A percentile compares a stretch with the other conserved stretches of the same genome.
Evolutionary conservation across 805 yeast species (phyloP).

Genomic region (Lipomyces sp.): DNA sequence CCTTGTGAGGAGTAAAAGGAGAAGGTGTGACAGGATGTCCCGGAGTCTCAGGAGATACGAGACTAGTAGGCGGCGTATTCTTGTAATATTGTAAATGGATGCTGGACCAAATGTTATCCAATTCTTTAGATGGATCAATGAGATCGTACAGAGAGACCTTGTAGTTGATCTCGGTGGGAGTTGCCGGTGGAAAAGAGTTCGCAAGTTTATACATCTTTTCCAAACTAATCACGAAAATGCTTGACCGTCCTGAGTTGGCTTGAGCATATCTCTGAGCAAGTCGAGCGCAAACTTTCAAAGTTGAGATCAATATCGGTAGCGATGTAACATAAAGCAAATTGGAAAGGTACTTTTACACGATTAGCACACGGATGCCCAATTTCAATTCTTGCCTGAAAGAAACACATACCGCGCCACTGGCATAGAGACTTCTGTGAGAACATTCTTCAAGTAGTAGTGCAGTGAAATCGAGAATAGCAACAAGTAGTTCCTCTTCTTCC

Average conservation of each 20-base stretch:
- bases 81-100: constrained; percentile 42
- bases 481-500: constrained; percentile 54
- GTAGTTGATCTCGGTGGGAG: constrained; percentile 40
- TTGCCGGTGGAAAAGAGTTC: constrained; percentile 52
- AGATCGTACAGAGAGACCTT: constrained; percentile 40
- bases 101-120: constrained; percentile 39
- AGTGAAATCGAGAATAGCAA: constrained; percentile 65
- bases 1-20: constrained; percentile 16
- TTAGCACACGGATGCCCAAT: background rate
- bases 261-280: constrained; percentile 65
- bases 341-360: constrained; percentile 50
- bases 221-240: constrained; percentile 52
- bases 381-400: background rate
- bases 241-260: constrained; percentile 50
- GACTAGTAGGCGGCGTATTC: background rate
- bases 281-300: constrained; percentile 63
- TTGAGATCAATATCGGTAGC: constrained; percentile 60
- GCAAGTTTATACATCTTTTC: constrained; percentile 59
- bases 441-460: constrained; percentile 69
- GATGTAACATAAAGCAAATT: constrained; percentile 64
- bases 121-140: constrained; percentile 36
- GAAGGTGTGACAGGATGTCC: constrained; percentile 16
- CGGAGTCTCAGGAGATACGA: constrained; percentile 13
- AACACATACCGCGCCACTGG: constrained; percentile 29
- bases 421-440: constrained; percentile 66